Conservation (phyloP, 2,329 filamentous ascomycete species). For the Cordyceps cicadae region DNA sequence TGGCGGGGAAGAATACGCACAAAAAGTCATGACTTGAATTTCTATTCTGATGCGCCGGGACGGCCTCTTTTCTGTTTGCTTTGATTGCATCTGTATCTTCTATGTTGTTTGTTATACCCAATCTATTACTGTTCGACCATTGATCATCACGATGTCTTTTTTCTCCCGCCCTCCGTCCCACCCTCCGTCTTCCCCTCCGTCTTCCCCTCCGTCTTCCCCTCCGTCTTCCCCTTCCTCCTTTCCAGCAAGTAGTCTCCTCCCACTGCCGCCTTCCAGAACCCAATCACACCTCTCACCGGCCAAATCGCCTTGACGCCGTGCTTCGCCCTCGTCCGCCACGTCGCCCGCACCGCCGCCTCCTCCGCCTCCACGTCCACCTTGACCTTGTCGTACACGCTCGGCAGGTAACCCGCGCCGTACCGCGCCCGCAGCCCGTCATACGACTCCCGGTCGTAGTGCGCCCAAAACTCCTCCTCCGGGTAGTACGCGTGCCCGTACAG, state of each 20-base stretch:
- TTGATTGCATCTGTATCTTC: too few species aligned
- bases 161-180: too few species aligned
- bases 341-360: constrained; percentile 21
- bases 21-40: too few species aligned
- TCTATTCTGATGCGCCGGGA: too few species aligned
- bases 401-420: constrained; percentile 52
- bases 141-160: too few species aligned
- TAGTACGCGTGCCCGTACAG: constrained; percentile 64
- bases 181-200: too few species aligned
- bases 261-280: constrained; percentile 35
- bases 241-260: constrained; percentile 40
- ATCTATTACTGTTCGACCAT: too few species aligned
- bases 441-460: constrained; percentile 49
- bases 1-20: too few species aligned
- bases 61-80: too few species aligned
- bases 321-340: constrained; percentile 22
- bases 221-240: constrained; percentile 17
- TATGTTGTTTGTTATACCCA: too few species aligned
- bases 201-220: too few species aligned
- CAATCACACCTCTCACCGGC: constrained; percentile 38
- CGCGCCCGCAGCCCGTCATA: constrained; percentile 51
- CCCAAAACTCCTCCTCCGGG: constrained; percentile 56
- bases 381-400: constrained; percentile 61
- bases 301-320: constrained; percentile 26
- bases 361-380: constrained; percentile 37